Percentiles rank a stretch among this genome's conserved stretches.
Conservation (phyloP, 768 basidiomycete genomes). For the Tylopilus subfusipes region DNA sequence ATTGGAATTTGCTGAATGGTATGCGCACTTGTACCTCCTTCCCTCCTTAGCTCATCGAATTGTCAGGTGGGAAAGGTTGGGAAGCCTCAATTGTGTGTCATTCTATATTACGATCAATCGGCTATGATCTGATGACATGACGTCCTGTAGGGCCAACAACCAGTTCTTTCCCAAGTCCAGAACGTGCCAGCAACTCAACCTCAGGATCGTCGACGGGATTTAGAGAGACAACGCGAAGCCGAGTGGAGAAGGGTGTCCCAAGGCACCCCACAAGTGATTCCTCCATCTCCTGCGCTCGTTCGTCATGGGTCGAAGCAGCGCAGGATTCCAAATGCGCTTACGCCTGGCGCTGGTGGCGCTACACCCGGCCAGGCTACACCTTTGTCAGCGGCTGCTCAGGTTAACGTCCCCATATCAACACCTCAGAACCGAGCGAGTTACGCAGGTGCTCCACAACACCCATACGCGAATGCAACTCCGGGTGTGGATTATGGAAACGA, state of each 20-base stretch:
- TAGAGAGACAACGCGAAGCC: constrained; percentile 46
- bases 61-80: constrained; percentile 87
- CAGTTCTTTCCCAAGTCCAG: constrained; percentile 65
- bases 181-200: constrained; percentile 44
- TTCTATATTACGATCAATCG: background rate
- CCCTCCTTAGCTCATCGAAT: constrained; percentile 6
- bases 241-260: constrained; percentile 66
- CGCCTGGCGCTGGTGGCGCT: constrained; percentile 47
- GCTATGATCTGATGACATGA: constrained; percentile 7
- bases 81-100: constrained; percentile 70
- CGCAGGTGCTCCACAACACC: constrained; percentile 49
- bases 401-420: constrained; percentile 64
- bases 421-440: constrained; percentile 47
- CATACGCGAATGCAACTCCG: constrained; percentile 61
- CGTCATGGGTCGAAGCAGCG: constrained; percentile 73
- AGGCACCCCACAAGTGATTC: constrained; percentile 50
- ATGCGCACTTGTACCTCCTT: constrained; percentile 11
- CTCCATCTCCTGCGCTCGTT: constrained; percentile 77
- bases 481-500: constrained; percentile 63
- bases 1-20: constrained; percentile 95
- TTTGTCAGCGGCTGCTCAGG: constrained; percentile 71
- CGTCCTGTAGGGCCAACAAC: constrained; percentile 51
- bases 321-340: constrained; percentile 56
- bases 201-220: constrained; percentile 59
- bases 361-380: constrained; percentile 60